Base-by-base conservation (phyloP, 192 early-diverging fungal genomes). In the Rhizophagus sp. region DNA sequence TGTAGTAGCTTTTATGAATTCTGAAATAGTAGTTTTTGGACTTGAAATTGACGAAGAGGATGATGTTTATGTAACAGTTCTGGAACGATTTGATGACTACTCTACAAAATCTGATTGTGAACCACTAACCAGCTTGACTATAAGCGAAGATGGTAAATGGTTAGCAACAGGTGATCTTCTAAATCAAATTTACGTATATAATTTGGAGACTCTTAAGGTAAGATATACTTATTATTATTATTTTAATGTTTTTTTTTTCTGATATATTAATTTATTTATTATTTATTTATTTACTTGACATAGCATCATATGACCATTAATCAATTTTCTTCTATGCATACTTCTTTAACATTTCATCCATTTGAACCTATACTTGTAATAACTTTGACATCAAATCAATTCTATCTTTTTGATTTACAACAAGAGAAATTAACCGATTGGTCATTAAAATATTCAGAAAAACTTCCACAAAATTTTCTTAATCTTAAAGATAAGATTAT, bases 141-240 rank as follows among this genome's bases (percentile, higher is more conserved):
- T 97, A 12, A 96, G 93, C 82, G 82, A 81, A 4, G 94, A 96
- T 83, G 93, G 91, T 49, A 89, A 91, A 73, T 97, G 93, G 90
- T 82, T 99, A 33, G 94, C 92, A 13, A 92, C 92, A 24, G 93
- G 91, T 19, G 97, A 97, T 84, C 82, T 89, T 77, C 83, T 86
- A 8, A 94, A 92, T 76, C 83, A 90, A 36, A 91, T 97, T 49
- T 86, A 91, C 76, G 89, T 97, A 10, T 95, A 90, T 47, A 92
- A 93, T 75, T 70, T 97, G 39, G 91, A 94, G 74, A 88, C 86
- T 65, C 76, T 91, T 63, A 87, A 88, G 89, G 93, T 30, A 30
- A 30, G 1, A 30, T 30, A 30, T 30, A 30, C 30, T 30, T 30
- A 30, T 30, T 30, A 30, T 30, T 30, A 30, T 30, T 30, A 30